Conservation (phyloP, 257 asterid genomes). For the Primulina tabacum region DNA sequence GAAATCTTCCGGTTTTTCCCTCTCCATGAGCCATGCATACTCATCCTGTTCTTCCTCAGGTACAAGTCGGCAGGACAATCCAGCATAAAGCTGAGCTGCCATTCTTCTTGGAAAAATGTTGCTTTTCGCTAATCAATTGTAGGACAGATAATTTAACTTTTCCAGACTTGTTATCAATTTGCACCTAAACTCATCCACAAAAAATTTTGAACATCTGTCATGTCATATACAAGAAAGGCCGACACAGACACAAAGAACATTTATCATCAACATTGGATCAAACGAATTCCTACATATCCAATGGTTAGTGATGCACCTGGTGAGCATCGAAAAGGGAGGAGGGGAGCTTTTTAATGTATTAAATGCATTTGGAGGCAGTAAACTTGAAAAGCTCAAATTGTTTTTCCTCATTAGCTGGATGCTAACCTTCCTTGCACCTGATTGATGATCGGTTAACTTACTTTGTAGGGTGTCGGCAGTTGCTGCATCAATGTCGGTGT, state of each 20-base stretch:
- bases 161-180: no score
- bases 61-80: background rate
- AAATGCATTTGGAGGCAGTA: no score
- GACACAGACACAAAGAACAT: no score
- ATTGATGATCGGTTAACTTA: constrained; percentile 18
- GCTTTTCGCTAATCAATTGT: background rate
- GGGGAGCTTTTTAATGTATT: background rate
- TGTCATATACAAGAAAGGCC: background rate
- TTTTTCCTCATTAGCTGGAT: background rate
- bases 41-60: constrained; percentile 36
- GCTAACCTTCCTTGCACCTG: background rate
- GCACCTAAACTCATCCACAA: background rate
- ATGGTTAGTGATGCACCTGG: no score
- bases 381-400: no score
- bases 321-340: no score
- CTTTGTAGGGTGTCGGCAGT: constrained; percentile 30
- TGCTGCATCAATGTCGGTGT: constrained; percentile 22
- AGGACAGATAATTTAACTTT: background rate
- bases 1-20: constrained; percentile 68
- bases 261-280: no score
- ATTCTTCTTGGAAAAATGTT: background rate
- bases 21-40: constrained; percentile 76
- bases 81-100: background rate
- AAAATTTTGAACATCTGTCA: background rate
- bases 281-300: no score